Conservation (phyloP, 768 basidiomycete genomes). For the Auricularia sp. region DNA sequence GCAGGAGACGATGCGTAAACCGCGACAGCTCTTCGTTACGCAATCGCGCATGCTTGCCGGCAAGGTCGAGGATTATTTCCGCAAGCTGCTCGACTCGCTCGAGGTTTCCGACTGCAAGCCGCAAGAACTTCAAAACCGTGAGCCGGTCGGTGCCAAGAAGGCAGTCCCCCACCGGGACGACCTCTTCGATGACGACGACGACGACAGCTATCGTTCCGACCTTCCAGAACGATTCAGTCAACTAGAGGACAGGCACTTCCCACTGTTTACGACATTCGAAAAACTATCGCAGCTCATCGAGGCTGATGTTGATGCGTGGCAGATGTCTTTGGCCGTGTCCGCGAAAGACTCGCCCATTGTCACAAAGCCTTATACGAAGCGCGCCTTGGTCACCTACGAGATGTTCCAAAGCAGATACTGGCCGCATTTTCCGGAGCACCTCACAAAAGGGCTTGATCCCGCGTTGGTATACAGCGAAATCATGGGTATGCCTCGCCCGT, state of each 20-base stretch:
- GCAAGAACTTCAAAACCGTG: conserved; percentile 23
- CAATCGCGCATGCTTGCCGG: conserved; percentile 53
- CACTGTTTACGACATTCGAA: conserved; percentile 59
- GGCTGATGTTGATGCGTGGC: conserved; percentile 25
- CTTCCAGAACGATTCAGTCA: conserved; percentile 46
- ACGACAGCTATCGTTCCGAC: conserved; percentile 27
- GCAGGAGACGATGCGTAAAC: conserved; percentile 27
- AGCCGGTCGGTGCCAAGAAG: conserved; percentile 1
- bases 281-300: conserved; percentile 40
- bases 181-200: conserved; percentile 34
- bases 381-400: conserved; percentile 31
- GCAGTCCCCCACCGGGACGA: conserved; percentile 15
- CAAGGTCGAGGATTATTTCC: conserved; percentile 64
- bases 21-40: conserved; percentile 64
- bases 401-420: conserved; percentile 45
- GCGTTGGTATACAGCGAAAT: conserved; percentile 55
- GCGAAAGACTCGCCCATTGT: background rate
- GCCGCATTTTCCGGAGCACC: conserved; percentile 42
- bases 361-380: background rate
- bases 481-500: conserved; percentile 35
- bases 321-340: background rate
- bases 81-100: conserved; percentile 38
- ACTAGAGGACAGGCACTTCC: conserved; percentile 51
- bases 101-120: conserved; percentile 25
- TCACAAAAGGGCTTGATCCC: conserved; percentile 48